Evolutionary conservation across 2,329 filamentous ascomycete species (phyloP).

Genomic region (Xylaria sp.): DNA sequence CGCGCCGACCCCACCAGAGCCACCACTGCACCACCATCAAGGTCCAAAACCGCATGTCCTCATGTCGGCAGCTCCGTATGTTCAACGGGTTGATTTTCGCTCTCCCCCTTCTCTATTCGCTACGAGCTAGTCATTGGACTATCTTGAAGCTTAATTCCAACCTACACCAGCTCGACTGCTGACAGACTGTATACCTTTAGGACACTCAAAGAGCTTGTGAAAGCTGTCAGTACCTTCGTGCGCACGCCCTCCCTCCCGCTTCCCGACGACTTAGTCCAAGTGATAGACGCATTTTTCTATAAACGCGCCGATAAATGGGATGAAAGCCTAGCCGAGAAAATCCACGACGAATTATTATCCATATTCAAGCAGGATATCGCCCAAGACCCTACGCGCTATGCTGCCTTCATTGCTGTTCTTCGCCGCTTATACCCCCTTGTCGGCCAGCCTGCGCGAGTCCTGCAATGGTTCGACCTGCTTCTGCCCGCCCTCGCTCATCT

Average conservation of each 20-base stretch:
- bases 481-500: constrained; percentile 66
- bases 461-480: constrained; percentile 78
- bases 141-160: constrained; percentile 9
- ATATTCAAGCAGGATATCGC: constrained; percentile 74
- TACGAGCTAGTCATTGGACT: constrained; percentile 1
- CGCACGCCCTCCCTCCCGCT: constrained; percentile 68
- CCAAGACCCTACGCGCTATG: constrained; percentile 65
- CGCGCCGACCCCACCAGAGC: constrained; percentile 9
- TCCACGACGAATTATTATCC: constrained; percentile 77
- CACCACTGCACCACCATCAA: constrained; percentile 5
- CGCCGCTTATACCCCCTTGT: constrained; percentile 72
- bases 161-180: constrained; percentile 26
- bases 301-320: constrained; percentile 73
- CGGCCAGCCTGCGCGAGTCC: constrained; percentile 68
- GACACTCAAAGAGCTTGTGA: constrained; percentile 70
- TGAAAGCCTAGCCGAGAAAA: constrained; percentile 73
- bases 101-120: not conserved
- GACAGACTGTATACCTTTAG: constrained; percentile 50
- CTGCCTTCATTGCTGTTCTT: constrained; percentile 76
- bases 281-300: constrained; percentile 74
- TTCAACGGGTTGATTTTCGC: constrained; percentile 15
- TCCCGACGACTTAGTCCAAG: constrained; percentile 70
- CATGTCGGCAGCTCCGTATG: constrained; percentile 50
- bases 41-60: constrained; percentile 34
- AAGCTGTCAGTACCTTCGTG: constrained; percentile 64